These are phyloP conservation scores for Aureobasidium melanogenum DNA, from an alignment of 2,329 filamentous ascomycete genomes.

Conservation along the genomic window DNA sequence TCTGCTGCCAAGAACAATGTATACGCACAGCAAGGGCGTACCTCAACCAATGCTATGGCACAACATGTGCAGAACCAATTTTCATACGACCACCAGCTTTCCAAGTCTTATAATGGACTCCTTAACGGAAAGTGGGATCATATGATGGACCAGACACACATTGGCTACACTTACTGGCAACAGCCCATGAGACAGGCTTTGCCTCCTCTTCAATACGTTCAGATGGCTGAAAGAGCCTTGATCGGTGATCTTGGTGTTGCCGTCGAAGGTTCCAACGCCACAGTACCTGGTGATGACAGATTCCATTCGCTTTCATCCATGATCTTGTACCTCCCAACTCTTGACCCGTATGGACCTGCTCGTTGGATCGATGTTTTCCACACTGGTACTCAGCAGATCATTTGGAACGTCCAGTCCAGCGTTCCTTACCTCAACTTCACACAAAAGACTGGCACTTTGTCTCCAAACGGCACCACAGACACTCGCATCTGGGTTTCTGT, in stretches of 20 bases:
- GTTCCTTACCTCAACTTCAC: slow-evolving; percentile 46
- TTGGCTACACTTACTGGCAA: slow-evolving; percentile 38
- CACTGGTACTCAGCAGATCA: slow-evolving; percentile 45
- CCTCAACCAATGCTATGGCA: slow-evolving; percentile 47
- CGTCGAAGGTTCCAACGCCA: slow-evolving; percentile 57
- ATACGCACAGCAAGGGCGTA: slow-evolving; percentile 49
- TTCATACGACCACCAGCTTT: slow-evolving; percentile 49
- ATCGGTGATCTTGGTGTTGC: slow-evolving; percentile 56
- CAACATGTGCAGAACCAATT: slow-evolving; percentile 45
- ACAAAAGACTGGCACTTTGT: slow-evolving; percentile 41
- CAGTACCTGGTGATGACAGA: slow-evolving; percentile 57
- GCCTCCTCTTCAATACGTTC: slow-evolving; percentile 52
- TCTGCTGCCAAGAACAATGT: slow-evolving; percentile 44
- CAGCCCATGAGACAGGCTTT: slow-evolving; percentile 64
- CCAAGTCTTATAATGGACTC: slow-evolving; percentile 48
- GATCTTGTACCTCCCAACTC: slow-evolving; percentile 44
- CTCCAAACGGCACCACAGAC: slow-evolving; percentile 38
- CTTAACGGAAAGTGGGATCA: slow-evolving; percentile 55
- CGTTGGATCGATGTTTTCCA: slow-evolving; percentile 58
- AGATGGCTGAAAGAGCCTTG: slow-evolving; percentile 48
- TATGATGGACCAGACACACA: slow-evolving; percentile 50
- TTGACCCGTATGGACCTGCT: slow-evolving; percentile 50
- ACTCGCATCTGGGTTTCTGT: slow-evolving; percentile 46
- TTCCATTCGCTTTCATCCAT: slow-evolving; percentile 48
- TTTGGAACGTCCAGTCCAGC: slow-evolving; percentile 42